Conservation (phyloP, 768 basidiomycete species). For the Dioszegia crocea region DNA sequence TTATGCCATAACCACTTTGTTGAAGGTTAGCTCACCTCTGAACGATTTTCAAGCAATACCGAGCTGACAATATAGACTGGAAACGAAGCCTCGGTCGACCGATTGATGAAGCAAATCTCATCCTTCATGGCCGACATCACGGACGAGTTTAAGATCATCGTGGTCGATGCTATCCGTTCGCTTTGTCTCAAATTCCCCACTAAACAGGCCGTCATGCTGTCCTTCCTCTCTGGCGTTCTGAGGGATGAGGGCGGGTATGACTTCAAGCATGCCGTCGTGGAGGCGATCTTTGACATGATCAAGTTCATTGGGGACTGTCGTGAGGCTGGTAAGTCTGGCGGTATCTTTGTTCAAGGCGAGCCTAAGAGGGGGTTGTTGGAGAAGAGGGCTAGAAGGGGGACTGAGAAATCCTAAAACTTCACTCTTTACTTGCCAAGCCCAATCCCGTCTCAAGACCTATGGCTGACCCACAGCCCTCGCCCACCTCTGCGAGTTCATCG, state of each 20-base stretch:
- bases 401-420: too few species aligned
- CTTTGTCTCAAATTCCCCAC: slow-evolving; percentile 97
- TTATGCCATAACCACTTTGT: slow-evolving; percentile 94
- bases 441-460: too few species aligned
- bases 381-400: too few species aligned
- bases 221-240: slow-evolving; percentile 91
- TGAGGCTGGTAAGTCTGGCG: slow-evolving; percentile 61
- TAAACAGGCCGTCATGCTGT: slow-evolving; percentile 94
- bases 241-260: slow-evolving; percentile 99
- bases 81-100: slow-evolving; percentile 96
- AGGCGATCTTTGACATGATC: slow-evolving; percentile 99
- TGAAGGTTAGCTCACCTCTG: slow-evolving; percentile 65
- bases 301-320: slow-evolving; percentile 93
- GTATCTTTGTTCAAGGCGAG: too few species aligned
- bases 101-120: slow-evolving; percentile 97
- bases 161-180: slow-evolving; percentile 96
- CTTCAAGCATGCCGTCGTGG: slow-evolving; percentile 97
- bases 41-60: neutral
- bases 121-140: slow-evolving; percentile 99
- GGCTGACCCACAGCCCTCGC: slow-evolving; percentile 62
- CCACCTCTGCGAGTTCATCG: slow-evolving; percentile 98
- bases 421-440: too few species aligned
- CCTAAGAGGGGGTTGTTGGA: too few species aligned
- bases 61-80: slow-evolving; percentile 63
- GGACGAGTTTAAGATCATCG: slow-evolving; percentile 99